Percentiles rank a stretch among this genome's conserved stretches.
phyloP scores from a whole-genome alignment of 345 rosid species.

The Garcia nutans region DNA sequence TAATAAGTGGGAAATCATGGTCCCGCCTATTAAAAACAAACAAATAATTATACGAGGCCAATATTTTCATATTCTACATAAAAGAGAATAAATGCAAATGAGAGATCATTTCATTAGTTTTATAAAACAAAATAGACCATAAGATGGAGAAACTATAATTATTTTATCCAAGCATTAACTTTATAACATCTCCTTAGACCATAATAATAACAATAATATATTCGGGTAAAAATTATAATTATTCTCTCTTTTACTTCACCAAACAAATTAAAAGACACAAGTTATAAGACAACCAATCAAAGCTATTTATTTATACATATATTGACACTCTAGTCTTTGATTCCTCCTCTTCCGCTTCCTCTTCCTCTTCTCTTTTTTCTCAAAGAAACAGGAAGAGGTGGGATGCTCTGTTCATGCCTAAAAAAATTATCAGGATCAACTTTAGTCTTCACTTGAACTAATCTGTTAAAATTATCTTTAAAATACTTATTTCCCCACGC shows the following conservation, averaged over 20 bases:
- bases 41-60: too few relatives aligned
- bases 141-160: not conserved
- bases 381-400: constrained; percentile 15
- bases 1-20: too few relatives aligned
- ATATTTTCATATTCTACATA: too few relatives aligned
- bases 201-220: too few relatives aligned
- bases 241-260: not conserved
- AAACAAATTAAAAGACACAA: not conserved
- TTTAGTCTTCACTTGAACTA: constrained; percentile 24
- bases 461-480: constrained; percentile 20
- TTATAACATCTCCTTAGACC: not conserved
- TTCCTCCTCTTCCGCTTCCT: not conserved
- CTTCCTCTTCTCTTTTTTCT: not conserved
- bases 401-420: constrained; percentile 34
- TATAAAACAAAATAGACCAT: not conserved
- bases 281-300: not conserved
- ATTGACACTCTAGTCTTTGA: not conserved
- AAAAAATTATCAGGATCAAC: constrained; percentile 32
- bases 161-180: not conserved
- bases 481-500: constrained; percentile 25
- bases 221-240: too few relatives aligned
- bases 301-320: not conserved
- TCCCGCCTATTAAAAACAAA: too few relatives aligned
- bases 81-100: not conserved
- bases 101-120: not conserved